Evolutionary conservation across 176 grass and related monocot genomes (phyloP), one percentile per base, ranked within the genome.

Genomic region (Poa annua): DNA sequence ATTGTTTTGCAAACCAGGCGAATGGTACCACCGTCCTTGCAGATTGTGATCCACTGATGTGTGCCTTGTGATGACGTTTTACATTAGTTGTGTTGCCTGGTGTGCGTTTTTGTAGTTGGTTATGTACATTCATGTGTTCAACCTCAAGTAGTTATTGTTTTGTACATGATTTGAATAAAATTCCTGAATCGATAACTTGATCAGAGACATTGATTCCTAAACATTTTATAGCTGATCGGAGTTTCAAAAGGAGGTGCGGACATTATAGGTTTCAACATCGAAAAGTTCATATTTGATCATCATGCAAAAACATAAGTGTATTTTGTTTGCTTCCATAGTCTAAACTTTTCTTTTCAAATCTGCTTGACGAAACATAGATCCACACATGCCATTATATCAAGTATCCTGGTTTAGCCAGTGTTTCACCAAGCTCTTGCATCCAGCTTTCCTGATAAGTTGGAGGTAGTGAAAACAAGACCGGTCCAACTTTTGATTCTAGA

Each of bases 401-500:
- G 45, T 48, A 11, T 48, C 45, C 45, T 48, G 45, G 3, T 48
- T 48, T 48, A 48, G 45, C 45, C 45, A 3, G 12, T 74, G 12
- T 75, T 67, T 16, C 20, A 57, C 7, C 11, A 21, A 38, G 42
- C 32, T 34, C 54, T 34, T 50, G 69, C 26, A 12, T 79, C 33
- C 26, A 80, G 48, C 81, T 59, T 67, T 51, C 84, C 38, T 0
- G 47, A 49, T 48, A 22, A 57, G 38, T 42, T 80, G 21, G 4
- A 56, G 67, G 75, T 67, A 39, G 21, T 5, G 13, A 49, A 62
- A 80, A 75, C 20, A 16, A 69, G 45, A 48, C 13, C 12, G 45
- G 45, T 11, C 47, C 54, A 53, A 20, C 74, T 53, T 72, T 63
- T 66, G 67, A 84, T 59, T 84, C 48, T 1, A 53, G 22, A 77